A percentile compares a stretch with the other conserved stretches of the same genome.
Conservation (phyloP, 2,329 filamentous ascomycete species). For the Teratosphaeria pseudoeucalypti region DNA sequence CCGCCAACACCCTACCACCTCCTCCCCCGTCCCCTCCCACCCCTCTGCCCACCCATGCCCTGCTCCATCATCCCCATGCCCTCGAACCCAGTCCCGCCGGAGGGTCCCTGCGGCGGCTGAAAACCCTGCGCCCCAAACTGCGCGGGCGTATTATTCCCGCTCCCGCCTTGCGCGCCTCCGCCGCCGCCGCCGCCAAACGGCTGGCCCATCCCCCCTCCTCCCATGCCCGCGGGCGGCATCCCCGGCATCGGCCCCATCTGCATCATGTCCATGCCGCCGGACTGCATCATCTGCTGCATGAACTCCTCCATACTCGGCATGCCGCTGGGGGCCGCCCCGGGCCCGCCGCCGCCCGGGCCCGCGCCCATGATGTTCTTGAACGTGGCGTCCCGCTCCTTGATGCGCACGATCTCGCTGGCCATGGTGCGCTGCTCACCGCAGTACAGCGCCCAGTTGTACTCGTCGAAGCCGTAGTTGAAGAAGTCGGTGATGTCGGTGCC, state of each 20-base stretch:
- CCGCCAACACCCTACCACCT: slow-evolving; percentile 17
- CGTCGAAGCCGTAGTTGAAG: slow-evolving; percentile 98
- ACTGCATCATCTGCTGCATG: slow-evolving; percentile 49
- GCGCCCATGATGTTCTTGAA: slow-evolving; percentile 49
- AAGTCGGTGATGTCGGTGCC: slow-evolving; percentile 93
- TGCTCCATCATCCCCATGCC: slow-evolving; percentile 6
- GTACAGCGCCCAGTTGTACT: slow-evolving; percentile 95
- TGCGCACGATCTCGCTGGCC: slow-evolving; percentile 64
- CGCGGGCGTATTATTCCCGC: slow-evolving; percentile 7
- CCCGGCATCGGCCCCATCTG: slow-evolving; percentile 18
- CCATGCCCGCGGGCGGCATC: slow-evolving; percentile 11
- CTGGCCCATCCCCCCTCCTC: slow-evolving; percentile 8
- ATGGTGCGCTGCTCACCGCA: slow-evolving; percentile 77
- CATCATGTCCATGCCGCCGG: slow-evolving; percentile 40
- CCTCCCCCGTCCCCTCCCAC: slow-evolving; percentile 18
- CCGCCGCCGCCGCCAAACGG: not conserved
- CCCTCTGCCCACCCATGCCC: slow-evolving; percentile 14
- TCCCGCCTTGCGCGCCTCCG: not conserved
- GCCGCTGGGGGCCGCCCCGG: slow-evolving; percentile 25
- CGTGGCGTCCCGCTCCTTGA: slow-evolving; percentile 59
- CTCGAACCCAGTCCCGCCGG: not conserved
- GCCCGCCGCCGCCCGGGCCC: not conserved
- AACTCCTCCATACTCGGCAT: slow-evolving; percentile 44
- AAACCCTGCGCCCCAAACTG: slow-evolving; percentile 18
- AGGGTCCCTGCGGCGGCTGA: slow-evolving; percentile 18